Conservation (phyloP, 768 basidiomycete genomes). For the Panaeolus papilionaceus region DNA sequence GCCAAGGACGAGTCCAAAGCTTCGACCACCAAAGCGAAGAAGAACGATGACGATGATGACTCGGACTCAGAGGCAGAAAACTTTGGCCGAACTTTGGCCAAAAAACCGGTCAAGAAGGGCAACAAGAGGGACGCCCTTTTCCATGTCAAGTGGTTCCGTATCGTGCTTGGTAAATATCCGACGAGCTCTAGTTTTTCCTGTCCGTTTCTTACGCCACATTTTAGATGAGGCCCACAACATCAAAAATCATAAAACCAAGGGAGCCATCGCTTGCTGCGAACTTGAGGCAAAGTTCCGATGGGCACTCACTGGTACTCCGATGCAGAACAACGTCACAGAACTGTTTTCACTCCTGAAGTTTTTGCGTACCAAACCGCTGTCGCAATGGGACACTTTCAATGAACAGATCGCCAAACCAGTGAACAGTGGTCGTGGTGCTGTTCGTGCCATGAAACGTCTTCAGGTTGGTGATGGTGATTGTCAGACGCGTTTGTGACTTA, state of each 20-base stretch:
- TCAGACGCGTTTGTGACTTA: slow-evolving; percentile 2
- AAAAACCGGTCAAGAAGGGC: slow-evolving; percentile 43
- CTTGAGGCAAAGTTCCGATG: slow-evolving; percentile 83
- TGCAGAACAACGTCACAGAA: slow-evolving; percentile 94
- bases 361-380: slow-evolving; percentile 81
- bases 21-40: slow-evolving; percentile 42
- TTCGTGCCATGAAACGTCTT: slow-evolving; percentile 81
- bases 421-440: slow-evolving; percentile 64
- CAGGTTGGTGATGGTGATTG: slow-evolving; percentile 55
- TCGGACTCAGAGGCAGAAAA: slow-evolving; percentile 44
- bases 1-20: slow-evolving; percentile 62
- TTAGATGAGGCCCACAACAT: slow-evolving; percentile 94
- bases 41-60: slow-evolving; percentile 41
- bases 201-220: not conserved
- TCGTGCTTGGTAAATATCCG: slow-evolving; percentile 74
- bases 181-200: not conserved
- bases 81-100: slow-evolving; percentile 50
- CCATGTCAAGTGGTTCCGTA: slow-evolving; percentile 79
- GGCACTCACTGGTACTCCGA: slow-evolving; percentile 87
- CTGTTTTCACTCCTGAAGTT: slow-evolving; percentile 91
- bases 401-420: slow-evolving; percentile 80
- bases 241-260: slow-evolving; percentile 84
- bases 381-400: slow-evolving; percentile 83
- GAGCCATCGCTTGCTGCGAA: slow-evolving; percentile 78
- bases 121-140: slow-evolving; percentile 74